Evolutionary conservation across 2,329 filamentous ascomycete genomes (phyloP).

Genomic region (Xylariaceae sp.): DNA sequence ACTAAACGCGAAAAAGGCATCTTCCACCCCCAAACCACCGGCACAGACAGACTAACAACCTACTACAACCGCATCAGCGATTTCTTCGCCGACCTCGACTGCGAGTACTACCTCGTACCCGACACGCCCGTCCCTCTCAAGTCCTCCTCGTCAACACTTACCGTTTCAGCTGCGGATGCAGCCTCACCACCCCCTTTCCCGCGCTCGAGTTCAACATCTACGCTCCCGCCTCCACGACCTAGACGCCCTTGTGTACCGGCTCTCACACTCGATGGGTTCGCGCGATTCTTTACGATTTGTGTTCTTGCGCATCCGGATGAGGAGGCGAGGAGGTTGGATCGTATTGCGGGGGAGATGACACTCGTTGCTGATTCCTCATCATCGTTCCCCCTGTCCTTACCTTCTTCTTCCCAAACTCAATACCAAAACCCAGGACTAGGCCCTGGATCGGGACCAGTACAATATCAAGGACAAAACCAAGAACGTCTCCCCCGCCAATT

Average conservation of each 20-base stretch:
- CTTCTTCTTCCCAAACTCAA: too few relatives aligned
- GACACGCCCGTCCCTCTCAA: conserved; percentile 1
- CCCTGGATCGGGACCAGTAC: conserved; percentile 29
- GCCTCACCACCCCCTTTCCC: conserved; percentile 8
- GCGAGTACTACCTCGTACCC: conserved; percentile 62
- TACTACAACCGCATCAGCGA: conserved; percentile 49
- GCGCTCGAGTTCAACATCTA: conserved; percentile 9
- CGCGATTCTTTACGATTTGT: conserved; percentile 65
- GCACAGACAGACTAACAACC: conserved; percentile 16
- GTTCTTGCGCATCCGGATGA: conserved; percentile 71
- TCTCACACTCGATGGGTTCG: conserved; percentile 63
- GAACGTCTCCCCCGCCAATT: conserved; percentile 77
- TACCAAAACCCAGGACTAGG: background rate
- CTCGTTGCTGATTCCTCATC: conserved; percentile 44
- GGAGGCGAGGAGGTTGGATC: conserved; percentile 65
- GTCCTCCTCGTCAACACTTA: conserved; percentile 33
- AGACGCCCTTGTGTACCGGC: conserved; percentile 54
- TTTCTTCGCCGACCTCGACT: conserved; percentile 52
- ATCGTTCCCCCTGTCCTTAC: background rate
- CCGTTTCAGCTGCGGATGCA: conserved; percentile 1
- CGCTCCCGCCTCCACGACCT: conserved; percentile 9
- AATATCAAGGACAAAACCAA: conserved; percentile 42
- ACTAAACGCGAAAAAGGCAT: conserved; percentile 33
- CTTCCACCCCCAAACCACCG: conserved; percentile 38
- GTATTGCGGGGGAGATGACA: conserved; percentile 63